Evolutionary conservation across 2,329 filamentous ascomycete species (phyloP), one percentile per base, ranked within the genome.

Genomic region (Phyllosticta citrichinensis): DNA sequence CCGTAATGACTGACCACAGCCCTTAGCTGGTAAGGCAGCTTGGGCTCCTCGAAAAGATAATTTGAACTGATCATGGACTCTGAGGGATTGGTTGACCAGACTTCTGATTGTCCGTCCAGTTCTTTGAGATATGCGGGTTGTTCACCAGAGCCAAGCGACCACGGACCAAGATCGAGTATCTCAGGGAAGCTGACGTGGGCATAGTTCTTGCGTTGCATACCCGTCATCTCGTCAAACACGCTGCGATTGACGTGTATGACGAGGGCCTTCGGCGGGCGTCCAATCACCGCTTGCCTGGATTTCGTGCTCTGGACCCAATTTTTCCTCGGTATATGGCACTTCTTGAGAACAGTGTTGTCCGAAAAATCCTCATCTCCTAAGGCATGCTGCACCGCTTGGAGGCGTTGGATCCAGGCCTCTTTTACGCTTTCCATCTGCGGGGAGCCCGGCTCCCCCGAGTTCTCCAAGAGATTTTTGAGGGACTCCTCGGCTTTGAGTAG

Each of bases 161-260:
- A 97, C n/a, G 86, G 83, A 0, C 86, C 87, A 1, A 99, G 76
- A 69, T 96, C 87, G 19, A 97, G 76, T 0, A 77, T 76, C 63
- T 79, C 80, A 0, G 92, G 91, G 67, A 96, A 97, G 22, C 80
- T 80, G 19, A 99, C 88, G 0, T 81, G 80, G 0, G 92, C 88
- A 35, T 84, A 83, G 67, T 97, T 97, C 74, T 97, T 97, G 69
- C 83, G 86, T 73, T 91, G 83, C 63, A 83, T 78, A 5, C 91
- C 90, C 0, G 90, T 95, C 56, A 78, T 80, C 65, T 95, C 91
- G 67, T 97, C 88, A 67, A 96, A 97, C 0, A 94, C 83, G 57
- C 92, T 97, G 51, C 94, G 84, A 69, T 97, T 97, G 71, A 97
- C 83, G 71, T 99, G 94, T 9, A 97, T 80, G 0, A 86, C 88